Conservation (phyloP, 2,329 filamentous ascomycete species). For the Botrytis elliptica region DNA sequence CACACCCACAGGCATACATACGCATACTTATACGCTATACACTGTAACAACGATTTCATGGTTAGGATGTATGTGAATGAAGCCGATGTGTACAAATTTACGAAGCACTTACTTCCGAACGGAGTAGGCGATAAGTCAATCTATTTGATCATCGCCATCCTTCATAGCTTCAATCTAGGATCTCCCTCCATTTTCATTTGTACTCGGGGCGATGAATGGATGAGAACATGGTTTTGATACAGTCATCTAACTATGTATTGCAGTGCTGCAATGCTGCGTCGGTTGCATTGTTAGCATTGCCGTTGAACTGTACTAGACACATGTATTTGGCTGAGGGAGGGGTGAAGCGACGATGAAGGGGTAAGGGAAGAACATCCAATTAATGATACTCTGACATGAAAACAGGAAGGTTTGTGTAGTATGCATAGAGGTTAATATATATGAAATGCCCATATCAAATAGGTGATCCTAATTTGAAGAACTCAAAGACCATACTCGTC, state of each 20-base stretch:
- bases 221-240: neutral
- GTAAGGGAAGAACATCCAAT: neutral
- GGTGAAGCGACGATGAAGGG: neutral
- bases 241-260: conserved; percentile 6
- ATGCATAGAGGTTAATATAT: neutral
- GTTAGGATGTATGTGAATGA: neutral
- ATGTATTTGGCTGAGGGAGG: neutral
- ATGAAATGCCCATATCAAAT: neutral
- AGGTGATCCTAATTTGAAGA: neutral
- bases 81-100: neutral
- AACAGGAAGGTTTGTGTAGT: neutral
- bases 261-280: conserved; percentile 10
- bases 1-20: neutral
- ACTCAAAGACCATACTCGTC: neutral
- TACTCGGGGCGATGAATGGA: conserved; percentile 7
- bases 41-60: neutral
- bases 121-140: conserved; percentile 1
- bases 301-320: conserved; percentile 2
- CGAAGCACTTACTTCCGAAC: neutral
- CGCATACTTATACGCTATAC: neutral
- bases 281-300: neutral
- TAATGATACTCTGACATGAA: neutral
- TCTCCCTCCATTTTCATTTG: neutral
- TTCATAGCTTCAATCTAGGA: neutral
- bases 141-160: conserved; percentile 1